Evolutionary conservation across 768 basidiomycete species (phyloP), one percentile per base, ranked within the genome.

Genomic region (Suillus sp.): DNA sequence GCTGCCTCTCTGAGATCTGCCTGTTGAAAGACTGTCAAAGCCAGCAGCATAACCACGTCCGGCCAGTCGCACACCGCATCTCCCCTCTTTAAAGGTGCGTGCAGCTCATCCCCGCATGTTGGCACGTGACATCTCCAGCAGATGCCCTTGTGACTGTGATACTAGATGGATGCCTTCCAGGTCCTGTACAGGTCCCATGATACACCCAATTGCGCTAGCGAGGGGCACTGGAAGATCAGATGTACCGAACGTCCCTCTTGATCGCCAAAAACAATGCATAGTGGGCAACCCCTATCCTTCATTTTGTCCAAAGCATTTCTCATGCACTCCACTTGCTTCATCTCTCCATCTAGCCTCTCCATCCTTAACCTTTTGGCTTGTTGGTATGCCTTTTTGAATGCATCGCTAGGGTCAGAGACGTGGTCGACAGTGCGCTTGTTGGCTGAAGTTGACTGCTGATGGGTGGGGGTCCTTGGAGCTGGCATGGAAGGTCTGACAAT

Each of bases 71-170:
- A 64, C 0, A 7, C 16, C 1, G 30, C 3, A 2, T 4, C 10
- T 11, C 37, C 47, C 4, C 50, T 64, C 1, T 16, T 56, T 1
- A 51, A 47, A 34, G 25, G 25, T 7, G 2, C 14, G 6, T 67
- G 65, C 0, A 67, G 60, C 0, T 3, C 32, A 14, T 67, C 62
- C 0, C 30, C 55, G 10, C 62, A 43, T 3, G 63, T 59, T 14
- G 67, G 60, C 0, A 67, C 16, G 0, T 67, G 67, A 10, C 67
- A 66, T 4, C 43, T n/a, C 6, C 38, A 67, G 18, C 65, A 67
- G 2, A 67, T 66, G 43, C 59, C 62, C 16, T 27, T 34, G 61
- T 67, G 65, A 3, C 61, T 14, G 3, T 25, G 34, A 27, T 67
- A 67, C 4, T 6, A 3, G 0, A 67, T 47, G 11, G 5, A 10